These are phyloP conservation scores for Meyerozyma smithsonii DNA, from an alignment of 1,139 yeast genomes.

Conservation along the genomic window DNA sequence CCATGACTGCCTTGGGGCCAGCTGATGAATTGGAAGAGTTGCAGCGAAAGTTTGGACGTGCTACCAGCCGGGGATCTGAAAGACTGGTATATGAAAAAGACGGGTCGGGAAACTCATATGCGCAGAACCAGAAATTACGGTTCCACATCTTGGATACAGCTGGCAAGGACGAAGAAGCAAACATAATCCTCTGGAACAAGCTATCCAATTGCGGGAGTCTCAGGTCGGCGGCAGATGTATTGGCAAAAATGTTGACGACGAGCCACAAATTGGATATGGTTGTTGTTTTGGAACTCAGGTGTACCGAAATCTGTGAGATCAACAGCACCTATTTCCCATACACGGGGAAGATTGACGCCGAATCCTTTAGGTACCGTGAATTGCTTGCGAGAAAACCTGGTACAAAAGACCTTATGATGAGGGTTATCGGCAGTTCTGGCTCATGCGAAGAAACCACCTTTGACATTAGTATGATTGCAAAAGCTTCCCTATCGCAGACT, in stretches of 20 bases:
- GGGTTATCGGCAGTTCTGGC: conserved; percentile 48
- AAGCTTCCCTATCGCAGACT: conserved; percentile 49
- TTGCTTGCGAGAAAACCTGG: conserved; percentile 24
- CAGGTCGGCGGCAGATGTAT: conserved; percentile 35
- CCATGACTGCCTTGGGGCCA: conserved; percentile 8
- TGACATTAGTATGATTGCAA: conserved; percentile 43
- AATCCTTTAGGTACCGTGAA: conserved; percentile 34
- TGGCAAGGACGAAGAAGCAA: conserved; percentile 12
- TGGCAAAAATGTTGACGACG: conserved; percentile 38
- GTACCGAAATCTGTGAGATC: conserved; percentile 42
- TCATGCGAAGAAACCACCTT: conserved; percentile 26
- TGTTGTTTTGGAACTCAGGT: conserved; percentile 53
- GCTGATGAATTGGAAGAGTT: conserved; percentile 23
- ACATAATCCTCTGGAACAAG: conserved; percentile 31
- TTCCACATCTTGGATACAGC: conserved; percentile 23
- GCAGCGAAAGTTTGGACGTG: conserved; percentile 44
- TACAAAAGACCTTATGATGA: conserved; percentile 31
- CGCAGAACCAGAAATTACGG: conserved; percentile 41
- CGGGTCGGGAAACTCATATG: conserved; percentile 57
- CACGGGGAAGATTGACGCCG: conserved; percentile 39
- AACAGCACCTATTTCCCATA: conserved; percentile 38
- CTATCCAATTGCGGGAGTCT: conserved; percentile 38
- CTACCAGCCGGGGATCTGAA: conserved; percentile 39
- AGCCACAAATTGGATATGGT: conserved; percentile 44
- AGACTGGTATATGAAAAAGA: conserved; percentile 52